phyloP scores from a whole-genome alignment of 2,329 filamentous ascomycete genomes.

The Tolypocladium guangdongense region DNA sequence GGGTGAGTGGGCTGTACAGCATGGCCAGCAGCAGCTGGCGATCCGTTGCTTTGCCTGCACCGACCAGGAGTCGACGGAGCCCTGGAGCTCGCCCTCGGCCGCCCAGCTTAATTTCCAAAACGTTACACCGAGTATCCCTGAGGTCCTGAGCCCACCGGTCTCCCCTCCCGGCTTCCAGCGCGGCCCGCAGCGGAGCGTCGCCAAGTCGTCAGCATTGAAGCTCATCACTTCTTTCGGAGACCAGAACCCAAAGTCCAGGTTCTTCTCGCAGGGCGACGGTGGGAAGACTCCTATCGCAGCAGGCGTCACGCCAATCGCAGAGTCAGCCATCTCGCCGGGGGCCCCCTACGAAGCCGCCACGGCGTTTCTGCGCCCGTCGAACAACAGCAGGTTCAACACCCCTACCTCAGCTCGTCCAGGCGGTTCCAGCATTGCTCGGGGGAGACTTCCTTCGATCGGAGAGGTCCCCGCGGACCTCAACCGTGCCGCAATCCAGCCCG shows the following conservation, averaged over 20 bases:
- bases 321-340: slow-evolving; percentile 55
- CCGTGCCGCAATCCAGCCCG: slow-evolving; percentile 15
- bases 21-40: slow-evolving; percentile 80
- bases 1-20: slow-evolving; percentile 83
- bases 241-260: slow-evolving; percentile 48
- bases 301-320: slow-evolving; percentile 79
- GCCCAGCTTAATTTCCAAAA: slow-evolving; percentile 46
- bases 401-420: slow-evolving; percentile 52
- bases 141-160: slow-evolving; percentile 58
- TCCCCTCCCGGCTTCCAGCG: slow-evolving; percentile 57
- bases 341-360: slow-evolving; percentile 51
- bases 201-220: slow-evolving; percentile 76
- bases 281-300: slow-evolving; percentile 67
- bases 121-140: slow-evolving; percentile 43
- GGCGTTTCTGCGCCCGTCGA: slow-evolving; percentile 55
- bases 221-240: slow-evolving; percentile 83
- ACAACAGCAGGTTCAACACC: slow-evolving; percentile 58
- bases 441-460: slow-evolving; percentile 67
- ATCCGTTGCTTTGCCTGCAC: slow-evolving; percentile 91
- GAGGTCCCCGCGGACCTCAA: slow-evolving; percentile 34
- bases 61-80: slow-evolving; percentile 70
- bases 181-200: slow-evolving; percentile 51
- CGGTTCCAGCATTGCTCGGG: slow-evolving; percentile 47
- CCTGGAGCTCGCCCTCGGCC: slow-evolving; percentile 79
- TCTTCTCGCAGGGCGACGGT: slow-evolving; percentile 46